phyloP scores from a whole-genome alignment of 257 asterid species.

The Craterostigma plantagineum region DNA sequence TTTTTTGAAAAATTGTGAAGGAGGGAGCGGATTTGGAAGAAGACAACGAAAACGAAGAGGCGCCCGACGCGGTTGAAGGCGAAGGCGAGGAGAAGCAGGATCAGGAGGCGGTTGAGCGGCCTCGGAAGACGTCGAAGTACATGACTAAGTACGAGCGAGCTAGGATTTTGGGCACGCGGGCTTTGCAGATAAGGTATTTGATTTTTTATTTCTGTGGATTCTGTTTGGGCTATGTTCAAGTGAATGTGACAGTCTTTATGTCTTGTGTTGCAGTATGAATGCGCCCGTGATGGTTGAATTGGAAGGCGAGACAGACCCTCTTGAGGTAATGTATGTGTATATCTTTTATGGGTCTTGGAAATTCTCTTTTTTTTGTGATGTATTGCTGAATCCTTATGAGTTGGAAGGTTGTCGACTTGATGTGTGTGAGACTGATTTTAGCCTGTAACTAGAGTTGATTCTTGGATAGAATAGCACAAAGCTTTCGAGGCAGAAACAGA shows the following conservation, averaged over 20 bases:
- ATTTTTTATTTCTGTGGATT: not conserved
- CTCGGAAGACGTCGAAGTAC: slow-evolving; percentile 67
- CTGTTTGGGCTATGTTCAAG: not conserved
- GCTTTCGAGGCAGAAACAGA: no score
- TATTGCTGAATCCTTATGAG: no score
- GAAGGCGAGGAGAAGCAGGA: slow-evolving; percentile 60
- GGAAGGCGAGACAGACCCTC: slow-evolving; percentile 88
- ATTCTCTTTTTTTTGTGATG: no score
- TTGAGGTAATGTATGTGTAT: slow-evolving; percentile 36
- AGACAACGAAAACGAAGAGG: slow-evolving; percentile 30
- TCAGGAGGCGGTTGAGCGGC: slow-evolving; percentile 43
- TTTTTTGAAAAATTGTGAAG: slow-evolving; percentile 12
- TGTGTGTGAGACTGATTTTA: no score
- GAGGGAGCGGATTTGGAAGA: slow-evolving; percentile 82
- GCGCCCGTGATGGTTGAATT: slow-evolving; percentile 97
- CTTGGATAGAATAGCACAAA: no score
- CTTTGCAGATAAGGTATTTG: slow-evolving; percentile 71
- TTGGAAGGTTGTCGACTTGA: no score
- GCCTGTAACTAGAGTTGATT: no score
- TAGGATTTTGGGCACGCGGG: slow-evolving; percentile 81
- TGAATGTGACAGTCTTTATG: not conserved
- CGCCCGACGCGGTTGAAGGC: slow-evolving; percentile 35
- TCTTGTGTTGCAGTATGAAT: slow-evolving; percentile 49
- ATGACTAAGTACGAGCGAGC: slow-evolving; percentile 96
- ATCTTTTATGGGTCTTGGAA: not conserved